Percentiles rank a stretch among this genome's conserved stretches.
Evolutionary conservation across 768 basidiomycete genomes (phyloP).

Genomic region (Calocybe indica): DNA sequence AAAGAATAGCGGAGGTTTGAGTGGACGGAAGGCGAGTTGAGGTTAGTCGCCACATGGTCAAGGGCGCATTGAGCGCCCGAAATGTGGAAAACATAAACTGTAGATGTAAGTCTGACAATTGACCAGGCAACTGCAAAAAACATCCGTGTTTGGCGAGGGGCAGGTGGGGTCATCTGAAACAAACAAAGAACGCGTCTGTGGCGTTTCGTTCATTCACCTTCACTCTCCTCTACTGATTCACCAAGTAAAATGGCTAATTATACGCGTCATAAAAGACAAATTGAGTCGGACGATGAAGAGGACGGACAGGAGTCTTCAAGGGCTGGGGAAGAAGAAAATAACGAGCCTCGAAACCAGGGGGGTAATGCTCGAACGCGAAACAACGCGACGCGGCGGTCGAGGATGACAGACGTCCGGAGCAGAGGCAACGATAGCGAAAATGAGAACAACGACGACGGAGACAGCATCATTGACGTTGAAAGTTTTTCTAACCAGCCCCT

Average conservation of each 20-base stretch:
- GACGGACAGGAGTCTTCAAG: slow-evolving; percentile 22
- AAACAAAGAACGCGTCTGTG: slow-evolving; percentile 30
- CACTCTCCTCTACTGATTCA: slow-evolving; percentile 4
- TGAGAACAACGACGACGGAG: slow-evolving; percentile 37
- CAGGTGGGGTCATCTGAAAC: not conserved
- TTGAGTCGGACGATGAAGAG: slow-evolving; percentile 60
- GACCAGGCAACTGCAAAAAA: no score
- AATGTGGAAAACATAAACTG: slow-evolving; percentile 33
- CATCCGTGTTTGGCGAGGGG: no score
- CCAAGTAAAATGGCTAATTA: no score
- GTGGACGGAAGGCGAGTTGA: slow-evolving; percentile 10
- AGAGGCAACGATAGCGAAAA: slow-evolving; percentile 16
- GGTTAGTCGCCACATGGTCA: slow-evolving; percentile 21
- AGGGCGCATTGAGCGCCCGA: slow-evolving; percentile 23
- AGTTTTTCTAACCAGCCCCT: slow-evolving; percentile 67
- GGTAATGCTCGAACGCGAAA: not conserved
- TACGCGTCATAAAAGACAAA: slow-evolving; percentile 21
- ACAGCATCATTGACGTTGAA: slow-evolving; percentile 52
- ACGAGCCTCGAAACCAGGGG: slow-evolving; percentile 20
- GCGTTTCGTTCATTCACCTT: slow-evolving; percentile 10
- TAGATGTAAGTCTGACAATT: not conserved
- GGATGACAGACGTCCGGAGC: slow-evolving; percentile 15
- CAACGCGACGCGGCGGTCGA: slow-evolving; percentile 8
- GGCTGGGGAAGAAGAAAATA: slow-evolving; percentile 45
- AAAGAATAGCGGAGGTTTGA: slow-evolving; percentile 6